Evolutionary conservation across 495 filamentous ascomycete species (phyloP).

Genomic region (Aspergillus campestris): DNA sequence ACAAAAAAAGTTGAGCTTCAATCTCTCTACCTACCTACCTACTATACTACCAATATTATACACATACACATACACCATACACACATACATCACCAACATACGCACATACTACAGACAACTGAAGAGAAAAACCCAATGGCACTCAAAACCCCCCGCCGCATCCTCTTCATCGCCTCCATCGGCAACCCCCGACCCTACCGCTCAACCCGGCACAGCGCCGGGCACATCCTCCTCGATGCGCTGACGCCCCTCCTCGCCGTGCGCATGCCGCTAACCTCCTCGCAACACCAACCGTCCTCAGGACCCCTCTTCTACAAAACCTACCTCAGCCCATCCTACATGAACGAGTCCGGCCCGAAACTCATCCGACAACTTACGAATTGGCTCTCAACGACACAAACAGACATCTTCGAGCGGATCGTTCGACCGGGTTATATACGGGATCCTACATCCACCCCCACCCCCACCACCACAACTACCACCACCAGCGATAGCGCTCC

Average conservation of each 20-base stretch:
- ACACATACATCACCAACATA: neutral
- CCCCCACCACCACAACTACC: neutral
- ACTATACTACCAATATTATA: too few species aligned
- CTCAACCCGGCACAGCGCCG: slow-evolving; percentile 72
- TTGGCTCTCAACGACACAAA: slow-evolving; percentile 40
- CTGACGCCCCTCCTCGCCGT: slow-evolving; percentile 37
- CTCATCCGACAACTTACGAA: slow-evolving; percentile 28
- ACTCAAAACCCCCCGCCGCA: slow-evolving; percentile 23
- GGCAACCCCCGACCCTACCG: slow-evolving; percentile 59
- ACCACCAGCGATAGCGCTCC: neutral
- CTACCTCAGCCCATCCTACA: slow-evolving; percentile 58
- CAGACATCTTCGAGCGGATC: slow-evolving; percentile 21
- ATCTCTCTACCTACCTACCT: neutral
- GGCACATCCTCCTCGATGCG: slow-evolving; percentile 59
- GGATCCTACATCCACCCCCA: neutral
- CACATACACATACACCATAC: too few species aligned
- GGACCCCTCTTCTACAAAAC: slow-evolving; percentile 50
- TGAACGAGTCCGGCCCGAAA: slow-evolving; percentile 63
- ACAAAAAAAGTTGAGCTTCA: neutral
- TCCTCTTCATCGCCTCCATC: slow-evolving; percentile 61
- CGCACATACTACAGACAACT: slow-evolving; percentile 3
- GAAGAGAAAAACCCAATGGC: neutral
- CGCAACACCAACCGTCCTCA: slow-evolving; percentile 25
- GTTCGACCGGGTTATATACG: neutral
- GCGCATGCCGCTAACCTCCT: slow-evolving; percentile 35